phyloP scores from a whole-genome alignment of 1,284 basidiomycete species.

The Cerioporus squamosus region DNA sequence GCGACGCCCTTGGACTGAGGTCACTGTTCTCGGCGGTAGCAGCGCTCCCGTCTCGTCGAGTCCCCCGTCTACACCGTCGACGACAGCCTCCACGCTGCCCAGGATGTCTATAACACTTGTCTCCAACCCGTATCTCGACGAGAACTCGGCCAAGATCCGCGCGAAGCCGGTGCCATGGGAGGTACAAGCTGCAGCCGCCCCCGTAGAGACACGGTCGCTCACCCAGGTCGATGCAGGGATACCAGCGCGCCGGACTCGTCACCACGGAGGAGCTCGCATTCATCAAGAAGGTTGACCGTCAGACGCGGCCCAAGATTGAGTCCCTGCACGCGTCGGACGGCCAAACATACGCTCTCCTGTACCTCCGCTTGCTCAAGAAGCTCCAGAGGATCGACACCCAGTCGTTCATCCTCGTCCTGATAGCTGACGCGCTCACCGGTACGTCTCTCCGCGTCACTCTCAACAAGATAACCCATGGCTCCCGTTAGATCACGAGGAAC shows the following conservation, averaged over 20 bases:
- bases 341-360: conserved; percentile 84
- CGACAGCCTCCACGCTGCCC: conserved; percentile 1
- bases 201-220: conserved; percentile 12
- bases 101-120: conserved; percentile 83
- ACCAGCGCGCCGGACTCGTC: conserved; percentile 93
- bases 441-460: conserved; percentile 22
- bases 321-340: conserved; percentile 81
- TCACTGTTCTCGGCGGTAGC: conserved; percentile 19
- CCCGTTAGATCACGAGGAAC: conserved; percentile 74
- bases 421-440: conserved; percentile 90
- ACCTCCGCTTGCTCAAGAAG: conserved; percentile 91
- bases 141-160: conserved; percentile 86
- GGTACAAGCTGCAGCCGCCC: conserved; percentile 47
- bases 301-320: conserved; percentile 75
- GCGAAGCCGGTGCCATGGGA: conserved; percentile 96
- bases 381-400: conserved; percentile 92
- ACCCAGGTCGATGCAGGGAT: conserved; percentile 62
- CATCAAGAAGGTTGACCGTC: conserved; percentile 89
- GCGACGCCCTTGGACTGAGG: conserved; percentile 13
- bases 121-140: conserved; percentile 88
- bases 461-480: background rate
- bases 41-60: conserved; percentile 1
- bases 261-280: conserved; percentile 88
- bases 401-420: conserved; percentile 90
- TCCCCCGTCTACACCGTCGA: background rate